Conservation (phyloP, 1,284 basidiomycete species). For the Porogramme epimiltina region DNA sequence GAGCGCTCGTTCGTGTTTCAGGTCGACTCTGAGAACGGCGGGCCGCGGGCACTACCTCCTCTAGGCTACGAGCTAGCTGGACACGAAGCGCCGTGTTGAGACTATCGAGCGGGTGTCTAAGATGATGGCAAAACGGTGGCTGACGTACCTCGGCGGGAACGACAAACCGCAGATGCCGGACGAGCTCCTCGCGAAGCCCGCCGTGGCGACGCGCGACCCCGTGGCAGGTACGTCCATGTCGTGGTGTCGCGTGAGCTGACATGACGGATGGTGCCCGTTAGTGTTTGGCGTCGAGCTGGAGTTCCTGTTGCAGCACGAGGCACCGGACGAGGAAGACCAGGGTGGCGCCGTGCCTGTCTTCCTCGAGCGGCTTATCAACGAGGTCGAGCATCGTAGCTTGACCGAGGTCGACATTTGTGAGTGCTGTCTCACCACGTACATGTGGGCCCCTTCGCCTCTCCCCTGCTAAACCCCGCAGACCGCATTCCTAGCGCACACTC, state of each 20-base stretch:
- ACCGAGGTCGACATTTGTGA: slow-evolving; percentile 82
- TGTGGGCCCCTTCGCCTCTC: background rate
- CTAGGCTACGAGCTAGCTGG: slow-evolving; percentile 66
- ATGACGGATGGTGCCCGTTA: slow-evolving; percentile 30
- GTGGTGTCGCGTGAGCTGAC: background rate
- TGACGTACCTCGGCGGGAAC: slow-evolving; percentile 77
- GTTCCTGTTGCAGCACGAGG: slow-evolving; percentile 68
- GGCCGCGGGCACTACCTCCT: slow-evolving; percentile 77
- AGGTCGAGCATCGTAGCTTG: slow-evolving; percentile 75
- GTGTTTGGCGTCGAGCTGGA: slow-evolving; percentile 80
- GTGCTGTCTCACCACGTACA: slow-evolving; percentile 33
- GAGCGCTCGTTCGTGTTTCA: slow-evolving; percentile 81
- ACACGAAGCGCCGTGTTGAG: slow-evolving; percentile 77
- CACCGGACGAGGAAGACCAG: slow-evolving; percentile 45
- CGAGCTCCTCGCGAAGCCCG: slow-evolving; percentile 58
- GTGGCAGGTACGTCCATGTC: slow-evolving; percentile 54
- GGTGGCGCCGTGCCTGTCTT: slow-evolving; percentile 65
- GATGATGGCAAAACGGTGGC: slow-evolving; percentile 71
- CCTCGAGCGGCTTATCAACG: slow-evolving; percentile 63
- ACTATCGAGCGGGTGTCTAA: slow-evolving; percentile 70
- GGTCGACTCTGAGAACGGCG: slow-evolving; percentile 83
- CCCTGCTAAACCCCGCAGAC: slow-evolving; percentile 47
- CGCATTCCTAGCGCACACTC: slow-evolving; percentile 80
- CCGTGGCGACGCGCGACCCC: slow-evolving; percentile 51
- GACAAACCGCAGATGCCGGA: slow-evolving; percentile 71